Evolutionary conservation across 148 eudicot genomes (phyloP).

Genomic region (Arctostaphylos glauca): DNA sequence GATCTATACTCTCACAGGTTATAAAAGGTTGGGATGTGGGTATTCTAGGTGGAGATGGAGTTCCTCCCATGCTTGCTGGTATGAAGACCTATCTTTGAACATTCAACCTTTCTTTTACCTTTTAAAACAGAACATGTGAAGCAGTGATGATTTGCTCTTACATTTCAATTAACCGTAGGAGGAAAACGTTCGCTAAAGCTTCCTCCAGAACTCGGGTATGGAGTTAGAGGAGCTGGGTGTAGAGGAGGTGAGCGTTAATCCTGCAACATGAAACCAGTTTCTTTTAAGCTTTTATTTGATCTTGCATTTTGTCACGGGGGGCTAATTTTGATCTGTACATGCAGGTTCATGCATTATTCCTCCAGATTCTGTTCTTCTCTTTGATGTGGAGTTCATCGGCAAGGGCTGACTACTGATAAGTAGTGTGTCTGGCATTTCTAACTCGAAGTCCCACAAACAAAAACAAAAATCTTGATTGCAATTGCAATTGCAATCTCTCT

Average conservation of each 20-base stretch:
- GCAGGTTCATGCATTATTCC: constrained; percentile 91
- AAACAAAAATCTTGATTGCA: neutral
- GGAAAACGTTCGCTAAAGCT: constrained; percentile 73
- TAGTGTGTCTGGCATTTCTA: neutral
- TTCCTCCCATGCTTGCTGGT: constrained; percentile 94
- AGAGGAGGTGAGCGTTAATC: constrained; percentile 57
- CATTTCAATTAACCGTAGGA: constrained; percentile 31
- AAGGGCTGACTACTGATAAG: constrained; percentile 31
- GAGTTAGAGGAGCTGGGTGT: constrained; percentile 87
- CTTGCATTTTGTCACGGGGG: neutral
- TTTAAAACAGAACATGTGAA: neutral
- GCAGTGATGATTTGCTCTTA: neutral
- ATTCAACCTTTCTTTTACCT: neutral
- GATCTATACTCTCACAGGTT: constrained; percentile 40
- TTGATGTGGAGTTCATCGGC: constrained; percentile 85
- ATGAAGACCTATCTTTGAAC: neutral
- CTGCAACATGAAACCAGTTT: neutral
- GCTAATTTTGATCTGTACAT: neutral
- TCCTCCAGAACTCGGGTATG: constrained; percentile 82
- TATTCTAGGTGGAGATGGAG: constrained; percentile 74
- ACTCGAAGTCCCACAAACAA: neutral
- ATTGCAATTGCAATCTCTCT: neutral
- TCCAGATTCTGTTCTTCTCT: constrained; percentile 77
- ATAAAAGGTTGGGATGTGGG: constrained; percentile 97
- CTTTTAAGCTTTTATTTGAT: neutral